These are phyloP conservation scores for Talaromyces funiculosus DNA, from an alignment of 2,329 filamentous ascomycete genomes.

Conservation along the genomic window DNA sequence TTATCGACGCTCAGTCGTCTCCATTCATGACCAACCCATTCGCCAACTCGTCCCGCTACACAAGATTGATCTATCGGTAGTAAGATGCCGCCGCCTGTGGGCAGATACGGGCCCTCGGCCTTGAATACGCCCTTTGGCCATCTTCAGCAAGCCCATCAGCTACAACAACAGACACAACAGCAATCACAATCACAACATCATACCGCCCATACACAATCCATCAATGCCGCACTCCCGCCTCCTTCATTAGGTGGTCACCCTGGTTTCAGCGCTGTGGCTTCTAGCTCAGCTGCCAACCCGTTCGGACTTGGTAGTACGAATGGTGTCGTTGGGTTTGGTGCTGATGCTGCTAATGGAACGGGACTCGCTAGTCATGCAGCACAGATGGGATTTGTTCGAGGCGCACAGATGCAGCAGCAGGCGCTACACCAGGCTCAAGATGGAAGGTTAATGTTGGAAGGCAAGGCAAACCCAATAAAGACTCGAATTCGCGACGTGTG, in stretches of 20 bases:
- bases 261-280: conserved; percentile 58
- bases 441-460: conserved; percentile 49
- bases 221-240: conserved; percentile 46
- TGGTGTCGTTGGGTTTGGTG: conserved; percentile 51
- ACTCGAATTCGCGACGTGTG: conserved; percentile 92
- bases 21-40: conserved; percentile 19
- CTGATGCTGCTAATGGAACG: conserved; percentile 53
- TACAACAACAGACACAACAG: conserved; percentile 42
- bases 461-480: conserved; percentile 57
- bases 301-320: conserved; percentile 52
- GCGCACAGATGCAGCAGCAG: conserved; percentile 59
- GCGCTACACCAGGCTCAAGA: conserved; percentile 46
- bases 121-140: conserved; percentile 56
- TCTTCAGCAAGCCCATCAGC: conserved; percentile 47
- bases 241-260: conserved; percentile 62
- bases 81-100: conserved; percentile 55
- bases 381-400: conserved; percentile 79
- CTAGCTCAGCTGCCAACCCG: conserved; percentile 62
- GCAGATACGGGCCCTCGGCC: conserved; percentile 54
- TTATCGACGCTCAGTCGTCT: background rate
- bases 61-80: conserved; percentile 16
- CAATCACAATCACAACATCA: conserved; percentile 40
- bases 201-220: conserved; percentile 38
- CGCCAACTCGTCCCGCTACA: conserved; percentile 15
- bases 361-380: conserved; percentile 82